A percentile compares a stretch with the other conserved stretches of the same genome.
Conservation (phyloP, 345 rosid genomes). For the Populus alba region DNA sequence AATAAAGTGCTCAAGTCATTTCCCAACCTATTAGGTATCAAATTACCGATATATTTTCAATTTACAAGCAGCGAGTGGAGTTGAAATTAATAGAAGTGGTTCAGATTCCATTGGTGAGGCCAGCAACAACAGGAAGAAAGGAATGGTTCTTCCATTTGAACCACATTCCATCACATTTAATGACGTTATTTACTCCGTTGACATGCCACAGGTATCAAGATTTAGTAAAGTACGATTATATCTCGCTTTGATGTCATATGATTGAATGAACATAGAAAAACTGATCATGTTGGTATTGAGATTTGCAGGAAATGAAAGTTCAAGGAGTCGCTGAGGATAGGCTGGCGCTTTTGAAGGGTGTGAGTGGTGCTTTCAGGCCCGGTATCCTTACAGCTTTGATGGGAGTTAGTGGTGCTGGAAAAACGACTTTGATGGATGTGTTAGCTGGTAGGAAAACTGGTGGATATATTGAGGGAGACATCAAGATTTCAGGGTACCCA, state of each 20-base stretch:
- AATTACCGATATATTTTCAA: not conserved
- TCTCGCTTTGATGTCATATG: not conserved
- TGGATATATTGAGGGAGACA: conserved; percentile 67
- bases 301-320: conserved; percentile 48
- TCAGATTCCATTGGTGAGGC: not conserved
- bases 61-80: not conserved
- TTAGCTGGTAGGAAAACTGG: conserved; percentile 85
- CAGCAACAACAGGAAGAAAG: conserved; percentile 37
- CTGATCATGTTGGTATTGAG: conserved; percentile 5
- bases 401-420: conserved; percentile 87
- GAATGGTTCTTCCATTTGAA: conserved; percentile 79
- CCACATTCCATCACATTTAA: conserved; percentile 62
- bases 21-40: not conserved
- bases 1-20: not conserved
- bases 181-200: conserved; percentile 56
- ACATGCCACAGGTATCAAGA: conserved; percentile 67
- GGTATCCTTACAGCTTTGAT: conserved; percentile 80
- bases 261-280: not conserved
- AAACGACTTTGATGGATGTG: conserved; percentile 87
- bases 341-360: conserved; percentile 63
- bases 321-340: conserved; percentile 58
- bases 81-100: not conserved
- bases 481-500: conserved; percentile 65
- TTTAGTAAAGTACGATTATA: not conserved
- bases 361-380: conserved; percentile 79